Conservation (phyloP, 345 rosid species). For the Triadica sebifera region DNA sequence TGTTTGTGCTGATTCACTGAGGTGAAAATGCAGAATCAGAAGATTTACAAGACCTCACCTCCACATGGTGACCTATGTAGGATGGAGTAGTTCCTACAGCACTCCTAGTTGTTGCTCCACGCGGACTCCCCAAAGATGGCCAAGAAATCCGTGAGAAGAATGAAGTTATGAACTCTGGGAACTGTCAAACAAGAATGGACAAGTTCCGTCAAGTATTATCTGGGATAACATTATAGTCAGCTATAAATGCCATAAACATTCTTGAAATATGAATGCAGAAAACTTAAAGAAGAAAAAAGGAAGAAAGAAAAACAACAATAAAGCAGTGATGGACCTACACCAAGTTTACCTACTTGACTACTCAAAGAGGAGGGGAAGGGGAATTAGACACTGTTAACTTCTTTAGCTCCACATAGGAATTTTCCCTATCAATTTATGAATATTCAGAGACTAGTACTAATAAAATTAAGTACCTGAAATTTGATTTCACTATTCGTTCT, state of each 20-base stretch:
- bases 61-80: constrained; percentile 53
- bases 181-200: constrained; percentile 37
- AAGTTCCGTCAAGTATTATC: constrained; percentile 2
- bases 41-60: constrained; percentile 45
- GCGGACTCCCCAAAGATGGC: constrained; percentile 55
- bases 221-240: not conserved
- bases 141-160: constrained; percentile 65
- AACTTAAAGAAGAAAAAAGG: too few species aligned
- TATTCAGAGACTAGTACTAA: not conserved
- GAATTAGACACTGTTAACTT: not conserved
- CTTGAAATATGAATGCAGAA: not conserved
- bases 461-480: not conserved
- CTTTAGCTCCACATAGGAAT: not conserved
- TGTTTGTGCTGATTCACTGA: not conserved
- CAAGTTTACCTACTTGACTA: not conserved
- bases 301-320: not conserved
- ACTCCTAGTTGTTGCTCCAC: constrained; percentile 56
- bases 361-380: not conserved
- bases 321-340: not conserved
- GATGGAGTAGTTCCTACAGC: constrained; percentile 44
- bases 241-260: not conserved
- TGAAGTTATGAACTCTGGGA: constrained; percentile 66
- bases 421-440: not conserved
- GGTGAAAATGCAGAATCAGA: not conserved
- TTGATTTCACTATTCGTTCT: not conserved